Evolutionary conservation across 352 stramenopile genomes (phyloP), one percentile per base, ranked within the genome.

Genomic region (Aphanomyces stellatus): DNA sequence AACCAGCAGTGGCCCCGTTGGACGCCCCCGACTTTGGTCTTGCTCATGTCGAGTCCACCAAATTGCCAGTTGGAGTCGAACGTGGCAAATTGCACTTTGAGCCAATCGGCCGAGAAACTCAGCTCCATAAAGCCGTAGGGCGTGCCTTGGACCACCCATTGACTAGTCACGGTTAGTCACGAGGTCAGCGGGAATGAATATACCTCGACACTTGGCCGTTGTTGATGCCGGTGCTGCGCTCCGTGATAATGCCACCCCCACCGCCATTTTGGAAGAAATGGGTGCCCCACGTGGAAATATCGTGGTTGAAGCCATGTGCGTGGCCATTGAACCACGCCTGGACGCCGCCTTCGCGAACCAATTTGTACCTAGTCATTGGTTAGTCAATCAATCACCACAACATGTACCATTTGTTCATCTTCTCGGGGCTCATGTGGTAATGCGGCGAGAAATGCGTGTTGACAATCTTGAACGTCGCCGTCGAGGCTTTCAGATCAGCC

Each of bases 391-490:
- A n/a, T n/a, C n/a, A n/a, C n/a, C n/a, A n/a, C n/a, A n/a, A n/a
- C n/a, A n/a, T n/a, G n/a, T n/a, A 46, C 85, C 85, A 93, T 63
- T 85, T 76, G 72, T 91, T 93, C 82, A 93, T 91, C 77, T 91
- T 91, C 69, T 88, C 78, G 46, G 88, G 78, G 65, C 76, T 88
- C 85, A 93, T 93, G 76, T 93, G 85, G 70, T 91, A 91, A 72
- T 93, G 85, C 24, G 85, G 83, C 53, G 83, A 94, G 76, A 92
- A 94, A 74, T 94, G 85, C 71, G 85, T 91, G 76, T 92, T 94
- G 53, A 94, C 78, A 49, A 92, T 73, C 78, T 92, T 94, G 81
- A 82, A 94, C 13, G 85, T 94, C 11, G 85, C 83, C 40, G 53
- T 94, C 0, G 85, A 94, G 2, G 71, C 70, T 68, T 75, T 74